These are phyloP conservation scores for Amniculicola lignicola DNA, from an alignment of 495 filamentous ascomycete species.

Conservation along the genomic window DNA sequence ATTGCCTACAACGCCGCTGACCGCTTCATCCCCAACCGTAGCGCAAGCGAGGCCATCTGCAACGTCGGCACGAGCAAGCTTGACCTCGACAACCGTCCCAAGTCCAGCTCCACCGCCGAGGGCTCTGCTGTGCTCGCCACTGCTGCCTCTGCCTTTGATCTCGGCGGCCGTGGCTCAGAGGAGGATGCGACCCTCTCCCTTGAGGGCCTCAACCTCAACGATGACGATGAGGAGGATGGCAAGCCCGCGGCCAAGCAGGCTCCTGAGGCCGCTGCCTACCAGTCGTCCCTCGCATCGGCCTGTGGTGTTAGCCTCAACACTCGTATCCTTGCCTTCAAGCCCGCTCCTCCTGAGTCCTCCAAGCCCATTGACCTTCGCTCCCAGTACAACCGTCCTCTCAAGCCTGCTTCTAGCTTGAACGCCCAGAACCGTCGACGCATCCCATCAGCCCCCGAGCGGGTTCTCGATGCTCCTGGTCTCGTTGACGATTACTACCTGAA, in stretches of 20 bases:
- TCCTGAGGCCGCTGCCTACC: conserved; percentile 84
- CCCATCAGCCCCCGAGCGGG: conserved; percentile 90
- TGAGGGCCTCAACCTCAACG: conserved; percentile 67
- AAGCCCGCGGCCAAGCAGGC: conserved; percentile 67
- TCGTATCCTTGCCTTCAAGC: conserved; percentile 98
- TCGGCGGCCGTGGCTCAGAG: conserved; percentile 60
- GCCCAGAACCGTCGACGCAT: conserved; percentile 88
- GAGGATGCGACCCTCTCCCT: conserved; percentile 77
- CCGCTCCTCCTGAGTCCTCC: conserved; percentile 89
- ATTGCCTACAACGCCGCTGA: conserved; percentile 77
- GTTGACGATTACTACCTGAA: conserved; percentile 99
- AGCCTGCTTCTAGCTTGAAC: conserved; percentile 63
- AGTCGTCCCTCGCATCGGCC: conserved; percentile 85
- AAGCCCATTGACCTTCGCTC: conserved; percentile 96
- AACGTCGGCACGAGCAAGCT: conserved; percentile 80
- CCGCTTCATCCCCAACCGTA: conserved; percentile 92
- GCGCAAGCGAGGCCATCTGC: conserved; percentile 81
- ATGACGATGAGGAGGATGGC: conserved; percentile 60
- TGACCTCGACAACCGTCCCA: conserved; percentile 59
- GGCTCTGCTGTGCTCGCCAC: conserved; percentile 69
- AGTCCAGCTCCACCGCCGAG: conserved; percentile 57
- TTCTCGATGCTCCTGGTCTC: conserved; percentile 93
- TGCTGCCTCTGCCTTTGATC: conserved; percentile 56
- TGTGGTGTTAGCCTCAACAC: conserved; percentile 91
- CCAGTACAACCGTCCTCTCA: conserved; percentile 96